Percentiles rank a stretch among this genome's conserved stretches.
Evolutionary conservation across 352 stramenopile species (phyloP).

Genomic region (Phytophthora nicotianae): DNA sequence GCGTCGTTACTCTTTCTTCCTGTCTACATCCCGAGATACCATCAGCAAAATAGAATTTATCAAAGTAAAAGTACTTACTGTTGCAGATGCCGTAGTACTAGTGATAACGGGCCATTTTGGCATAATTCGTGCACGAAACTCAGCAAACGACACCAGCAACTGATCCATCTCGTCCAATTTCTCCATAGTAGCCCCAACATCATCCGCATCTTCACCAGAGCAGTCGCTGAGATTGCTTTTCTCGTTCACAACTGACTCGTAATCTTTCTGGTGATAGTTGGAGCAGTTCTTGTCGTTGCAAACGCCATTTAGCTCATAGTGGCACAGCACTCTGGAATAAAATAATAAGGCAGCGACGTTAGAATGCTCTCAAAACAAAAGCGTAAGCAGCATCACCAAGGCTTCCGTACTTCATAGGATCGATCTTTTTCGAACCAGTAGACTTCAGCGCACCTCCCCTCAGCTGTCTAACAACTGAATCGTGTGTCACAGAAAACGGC

Average conservation of each 20-base stretch:
- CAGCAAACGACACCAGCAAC: constrained; percentile 46
- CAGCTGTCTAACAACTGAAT: constrained; percentile 54
- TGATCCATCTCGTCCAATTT: constrained; percentile 36
- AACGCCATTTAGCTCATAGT: constrained; percentile 75
- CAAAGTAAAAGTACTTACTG: constrained; percentile 23
- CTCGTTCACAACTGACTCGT: constrained; percentile 18
- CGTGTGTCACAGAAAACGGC: constrained; percentile 41
- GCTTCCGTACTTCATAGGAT: constrained; percentile 64
- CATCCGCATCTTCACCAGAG: constrained; percentile 9
- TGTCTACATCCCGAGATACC: constrained; percentile 12
- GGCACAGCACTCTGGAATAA: constrained; percentile 59
- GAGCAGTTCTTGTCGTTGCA: constrained; percentile 78
- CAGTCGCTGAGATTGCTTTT: not conserved
- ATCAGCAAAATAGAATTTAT: not conserved
- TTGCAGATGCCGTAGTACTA: constrained; percentile 4
- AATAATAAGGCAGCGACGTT: constrained; percentile 6
- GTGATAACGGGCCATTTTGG: constrained; percentile 56
- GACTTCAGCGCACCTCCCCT: not conserved
- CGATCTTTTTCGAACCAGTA: constrained; percentile 29
- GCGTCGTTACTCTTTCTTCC: constrained; percentile 7
- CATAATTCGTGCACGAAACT: constrained; percentile 40
- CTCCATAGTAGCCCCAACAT: constrained; percentile 3
- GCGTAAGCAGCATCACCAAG: not conserved
- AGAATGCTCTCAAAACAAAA: constrained; percentile 5
- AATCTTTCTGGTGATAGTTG: constrained; percentile 71